Base-by-base conservation (phyloP, 129 eudicot genomes). In the Tagetes patula region DNA sequence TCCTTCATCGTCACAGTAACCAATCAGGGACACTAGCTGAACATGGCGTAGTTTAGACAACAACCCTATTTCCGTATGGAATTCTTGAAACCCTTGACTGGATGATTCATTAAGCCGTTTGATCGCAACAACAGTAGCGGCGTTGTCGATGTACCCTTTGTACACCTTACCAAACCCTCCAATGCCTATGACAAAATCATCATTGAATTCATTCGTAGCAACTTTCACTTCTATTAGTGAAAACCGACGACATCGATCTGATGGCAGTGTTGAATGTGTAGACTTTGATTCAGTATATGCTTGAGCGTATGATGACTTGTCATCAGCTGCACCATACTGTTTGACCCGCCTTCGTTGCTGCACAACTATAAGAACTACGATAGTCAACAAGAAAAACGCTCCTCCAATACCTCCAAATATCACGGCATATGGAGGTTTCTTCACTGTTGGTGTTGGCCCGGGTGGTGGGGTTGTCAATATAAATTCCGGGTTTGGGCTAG, bases 91-190 rank as follows among this genome's bases (percentile, higher is more conserved):
- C 20, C 88, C 86, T 73, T 87, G 87, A 13, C 14, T 77, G 11
- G 88, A 84, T 50, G 82, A 72, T 39, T 75, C 34, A 46, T 70
- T 87, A 11, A 79, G 58, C 8, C 85, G 70, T 60, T 84, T 87
- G 67, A 87, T 82, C 30, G 83, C 91, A 20, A 87, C 88, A 0
- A 49, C 46, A 9, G 69, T 55, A 11, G 54, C 31, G 13, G 62
- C 69, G 8, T 69, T 64, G 43, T 86, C 84, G 1, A 84, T 43
- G 76, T 55, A 52, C 58, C 90, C 95, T 75, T 32, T 81, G 56
- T 85, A 88, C 11, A 88, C 88, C 12, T 70, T 73, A 33, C 95
- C 90, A 66, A 78, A 81, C 52, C 84, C 90, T 13, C 90, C 88
- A 1, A 5, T 40, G 0, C 80, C 90, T 41, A 81, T 75, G 11